Conservation (phyloP, 116 monocot species). For the Papilionanthe hybrid region DNA sequence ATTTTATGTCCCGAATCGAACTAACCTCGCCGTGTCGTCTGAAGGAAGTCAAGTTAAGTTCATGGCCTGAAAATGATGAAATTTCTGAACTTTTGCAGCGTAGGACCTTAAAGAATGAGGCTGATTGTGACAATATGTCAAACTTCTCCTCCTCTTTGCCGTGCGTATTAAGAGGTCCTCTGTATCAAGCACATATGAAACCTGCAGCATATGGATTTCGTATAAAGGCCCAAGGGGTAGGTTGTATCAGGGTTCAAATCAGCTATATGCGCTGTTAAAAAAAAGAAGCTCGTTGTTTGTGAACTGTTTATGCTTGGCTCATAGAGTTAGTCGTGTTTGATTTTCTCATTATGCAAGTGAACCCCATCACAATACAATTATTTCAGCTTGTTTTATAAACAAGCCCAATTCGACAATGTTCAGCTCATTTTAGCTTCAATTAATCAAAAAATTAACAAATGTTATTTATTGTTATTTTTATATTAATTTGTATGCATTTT, state of each 20-base stretch:
- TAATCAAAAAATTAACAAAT: too few relatives aligned
- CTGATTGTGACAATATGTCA: constrained; percentile 8
- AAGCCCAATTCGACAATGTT: too few relatives aligned
- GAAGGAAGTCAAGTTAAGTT: constrained; percentile 13
- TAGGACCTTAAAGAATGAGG: constrained; percentile 12
- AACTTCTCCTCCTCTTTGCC: constrained; percentile 28
- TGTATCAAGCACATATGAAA: constrained; percentile 56
- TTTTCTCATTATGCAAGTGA: too few relatives aligned
- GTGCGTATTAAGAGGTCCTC: constrained; percentile 40
- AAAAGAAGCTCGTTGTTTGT: too few relatives aligned
- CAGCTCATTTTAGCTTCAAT: too few relatives aligned
- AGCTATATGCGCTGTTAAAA: too few relatives aligned
- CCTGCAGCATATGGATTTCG: constrained; percentile 25
- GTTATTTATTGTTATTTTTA: too few relatives aligned
- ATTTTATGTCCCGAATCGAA: background rate
- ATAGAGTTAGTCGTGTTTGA: too few relatives aligned
- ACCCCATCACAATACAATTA: too few relatives aligned
- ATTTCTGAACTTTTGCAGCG: constrained; percentile 31
- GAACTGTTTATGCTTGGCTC: too few relatives aligned
- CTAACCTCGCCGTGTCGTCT: constrained; percentile 17
- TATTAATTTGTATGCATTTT: too few relatives aligned
- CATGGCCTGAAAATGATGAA: constrained; percentile 34
- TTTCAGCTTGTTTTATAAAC: too few relatives aligned
- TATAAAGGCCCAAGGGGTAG: background rate
- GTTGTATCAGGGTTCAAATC: background rate